Percentiles rank a stretch among this genome's conserved stretches.
These are phyloP conservation scores for Epichloe uncinata DNA, from an alignment of 2,329 filamentous ascomycete species.

Conservation along the genomic window DNA sequence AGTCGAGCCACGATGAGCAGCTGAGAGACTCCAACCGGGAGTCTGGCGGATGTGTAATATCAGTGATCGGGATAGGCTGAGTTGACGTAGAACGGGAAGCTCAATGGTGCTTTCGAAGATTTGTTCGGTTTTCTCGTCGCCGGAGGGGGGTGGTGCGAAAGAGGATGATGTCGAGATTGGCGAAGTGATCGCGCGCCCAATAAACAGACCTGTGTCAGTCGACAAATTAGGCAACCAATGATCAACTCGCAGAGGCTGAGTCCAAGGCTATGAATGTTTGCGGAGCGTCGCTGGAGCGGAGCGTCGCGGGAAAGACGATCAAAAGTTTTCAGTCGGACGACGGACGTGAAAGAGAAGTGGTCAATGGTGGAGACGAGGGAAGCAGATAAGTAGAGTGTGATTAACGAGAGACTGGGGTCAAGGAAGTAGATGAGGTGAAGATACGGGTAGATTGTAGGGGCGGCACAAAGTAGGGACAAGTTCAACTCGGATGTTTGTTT, in stretches of 20 bases:
- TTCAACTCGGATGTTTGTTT: not conserved
- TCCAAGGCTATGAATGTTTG: not conserved
- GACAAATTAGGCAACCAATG: no score
- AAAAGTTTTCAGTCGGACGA: no score
- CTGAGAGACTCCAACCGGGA: conserved; percentile 23
- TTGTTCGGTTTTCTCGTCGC: not conserved
- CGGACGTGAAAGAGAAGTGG: not conserved
- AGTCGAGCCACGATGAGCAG: conserved; percentile 26
- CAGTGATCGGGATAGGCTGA: not conserved
- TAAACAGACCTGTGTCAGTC: no score
- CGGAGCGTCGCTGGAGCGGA: no score
- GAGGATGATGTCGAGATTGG: not conserved
- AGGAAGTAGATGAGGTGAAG: not conserved
- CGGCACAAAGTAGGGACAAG: not conserved
- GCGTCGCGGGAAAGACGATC: not conserved
- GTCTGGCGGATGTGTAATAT: conserved; percentile 10
- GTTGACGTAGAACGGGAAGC: not conserved
- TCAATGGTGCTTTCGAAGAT: not conserved
- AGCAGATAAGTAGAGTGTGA: not conserved
- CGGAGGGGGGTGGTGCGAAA: not conserved
- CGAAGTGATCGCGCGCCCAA: not conserved
- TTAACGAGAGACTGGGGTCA: conserved; percentile 5
- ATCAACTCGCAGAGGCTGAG: not conserved
- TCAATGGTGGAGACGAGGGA: not conserved
- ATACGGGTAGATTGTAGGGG: not conserved